Evolutionary conservation across 441 rosid species (phyloP).

Genomic region (Pelargonium cotyledonis): DNA sequence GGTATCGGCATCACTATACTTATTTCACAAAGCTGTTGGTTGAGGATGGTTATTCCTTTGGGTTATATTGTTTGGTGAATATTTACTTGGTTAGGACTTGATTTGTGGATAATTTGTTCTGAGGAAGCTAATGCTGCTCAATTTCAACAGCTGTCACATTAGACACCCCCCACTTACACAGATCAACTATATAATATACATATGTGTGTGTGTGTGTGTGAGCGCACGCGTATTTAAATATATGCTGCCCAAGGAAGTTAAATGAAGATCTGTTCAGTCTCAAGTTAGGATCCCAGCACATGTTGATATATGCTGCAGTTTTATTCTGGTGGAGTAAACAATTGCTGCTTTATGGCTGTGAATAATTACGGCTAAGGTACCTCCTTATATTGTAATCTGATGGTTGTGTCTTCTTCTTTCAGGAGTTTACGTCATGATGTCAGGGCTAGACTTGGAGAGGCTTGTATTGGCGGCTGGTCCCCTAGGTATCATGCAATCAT

Average conservation of each 20-base stretch:
- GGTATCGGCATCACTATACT: constrained; percentile 32
- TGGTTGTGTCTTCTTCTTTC: constrained; percentile 23
- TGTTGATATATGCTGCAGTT: neutral
- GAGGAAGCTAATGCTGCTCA: neutral
- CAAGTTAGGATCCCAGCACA: neutral
- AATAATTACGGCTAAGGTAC: neutral
- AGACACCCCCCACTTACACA: too few species aligned
- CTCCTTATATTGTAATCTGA: constrained; percentile 15
- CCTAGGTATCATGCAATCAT: constrained; percentile 90
- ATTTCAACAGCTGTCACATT: too few species aligned
- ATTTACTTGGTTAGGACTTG: neutral
- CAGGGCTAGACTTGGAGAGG: constrained; percentile 91
- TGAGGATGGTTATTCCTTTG: neutral
- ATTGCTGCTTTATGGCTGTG: neutral
- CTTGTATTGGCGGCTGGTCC: constrained; percentile 94
- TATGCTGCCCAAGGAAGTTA: neutral
- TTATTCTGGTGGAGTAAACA: neutral
- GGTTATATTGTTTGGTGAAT: neutral
- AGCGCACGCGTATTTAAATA: too few species aligned
- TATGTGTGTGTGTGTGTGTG: too few species aligned
- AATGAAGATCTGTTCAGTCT: neutral
- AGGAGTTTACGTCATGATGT: constrained; percentile 97
- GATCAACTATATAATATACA: too few species aligned
- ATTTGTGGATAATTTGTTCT: neutral
- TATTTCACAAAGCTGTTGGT: neutral